Conservation (phyloP, 2,329 filamentous ascomycete genomes). For the Beauveria varroae region DNA sequence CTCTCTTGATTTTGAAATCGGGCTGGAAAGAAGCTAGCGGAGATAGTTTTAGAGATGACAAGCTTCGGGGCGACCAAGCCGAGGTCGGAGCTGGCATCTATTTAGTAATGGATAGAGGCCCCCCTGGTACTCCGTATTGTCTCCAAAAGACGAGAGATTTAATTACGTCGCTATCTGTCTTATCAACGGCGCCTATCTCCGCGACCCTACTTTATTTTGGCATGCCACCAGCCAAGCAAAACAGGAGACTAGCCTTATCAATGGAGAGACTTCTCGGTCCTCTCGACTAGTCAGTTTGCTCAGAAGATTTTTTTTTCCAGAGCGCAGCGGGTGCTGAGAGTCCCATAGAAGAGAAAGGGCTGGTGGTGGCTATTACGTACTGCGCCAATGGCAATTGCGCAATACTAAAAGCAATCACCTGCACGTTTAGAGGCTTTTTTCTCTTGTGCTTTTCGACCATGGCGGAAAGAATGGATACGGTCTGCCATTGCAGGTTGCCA, state of each 20-base stretch:
- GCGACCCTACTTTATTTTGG: background rate
- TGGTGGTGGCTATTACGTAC: background rate
- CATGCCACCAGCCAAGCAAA: slow-evolving; percentile 1
- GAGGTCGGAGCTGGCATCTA: slow-evolving; percentile 4
- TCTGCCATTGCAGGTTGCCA: background rate
- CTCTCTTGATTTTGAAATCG: background rate
- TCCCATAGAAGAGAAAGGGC: background rate
- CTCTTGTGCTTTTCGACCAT: background rate
- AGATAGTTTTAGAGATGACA: background rate
- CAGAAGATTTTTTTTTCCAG: background rate
- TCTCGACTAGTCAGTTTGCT: background rate
- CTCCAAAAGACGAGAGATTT: slow-evolving; percentile 7
- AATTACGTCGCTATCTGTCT: slow-evolving; percentile 11
- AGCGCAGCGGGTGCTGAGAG: background rate
- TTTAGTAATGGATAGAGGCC: background rate
- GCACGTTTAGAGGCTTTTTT: background rate
- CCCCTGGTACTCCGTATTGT: background rate
- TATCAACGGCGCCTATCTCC: slow-evolving; percentile 9
- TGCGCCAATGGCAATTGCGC: slow-evolving; percentile 6
- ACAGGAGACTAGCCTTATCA: slow-evolving; percentile 2
- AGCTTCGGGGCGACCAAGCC: background rate
- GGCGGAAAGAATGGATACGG: slow-evolving; percentile 4
- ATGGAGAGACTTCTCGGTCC: background rate
- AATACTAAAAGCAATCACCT: slow-evolving; percentile 2
- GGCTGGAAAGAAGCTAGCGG: background rate